These are phyloP conservation scores for Exophiala xenobiotica DNA, from an alignment of 2,329 filamentous ascomycete species.

Conservation along the genomic window DNA sequence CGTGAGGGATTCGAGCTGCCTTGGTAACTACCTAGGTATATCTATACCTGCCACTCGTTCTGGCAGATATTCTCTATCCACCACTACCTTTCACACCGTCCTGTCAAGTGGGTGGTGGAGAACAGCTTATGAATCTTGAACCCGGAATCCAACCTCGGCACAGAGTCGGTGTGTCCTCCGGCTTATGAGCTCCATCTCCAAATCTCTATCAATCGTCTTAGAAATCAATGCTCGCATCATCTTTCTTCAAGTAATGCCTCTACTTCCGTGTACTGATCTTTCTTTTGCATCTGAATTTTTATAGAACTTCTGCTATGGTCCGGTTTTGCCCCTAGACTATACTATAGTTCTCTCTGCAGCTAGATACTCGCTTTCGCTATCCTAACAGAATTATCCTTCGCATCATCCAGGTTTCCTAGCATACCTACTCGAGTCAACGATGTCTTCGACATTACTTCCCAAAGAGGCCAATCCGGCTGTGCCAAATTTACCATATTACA, in stretches of 20 bases:
- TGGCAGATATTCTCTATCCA: no score
- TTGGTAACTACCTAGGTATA: constrained; percentile 35
- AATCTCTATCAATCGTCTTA: constrained; percentile 6
- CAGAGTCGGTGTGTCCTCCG: not conserved
- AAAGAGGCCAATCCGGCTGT: constrained; percentile 18
- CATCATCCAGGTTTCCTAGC: no score
- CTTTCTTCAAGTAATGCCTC: not conserved
- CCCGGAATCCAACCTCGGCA: constrained; percentile 11
- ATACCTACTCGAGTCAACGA: constrained; percentile 1
- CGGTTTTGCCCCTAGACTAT: no score
- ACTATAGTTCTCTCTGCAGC: no score
- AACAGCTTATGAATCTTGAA: no score
- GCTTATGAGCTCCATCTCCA: constrained; percentile 2
- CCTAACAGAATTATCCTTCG: no score
- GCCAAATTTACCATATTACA: constrained; percentile 31
- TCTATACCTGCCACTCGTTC: no score
- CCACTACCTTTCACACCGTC: no score
- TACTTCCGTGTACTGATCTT: not conserved
- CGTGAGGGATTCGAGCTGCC: constrained; percentile 45
- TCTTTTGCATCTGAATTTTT: not conserved
- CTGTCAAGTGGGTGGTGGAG: no score
- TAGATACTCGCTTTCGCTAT: no score
- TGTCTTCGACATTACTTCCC: constrained; percentile 8
- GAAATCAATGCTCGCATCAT: constrained; percentile 9
- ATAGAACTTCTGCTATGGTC: no score